Percentiles rank a stretch among this genome's conserved stretches.
phyloP scores from a whole-genome alignment of 2,329 filamentous ascomycete species.

The Fusarium sarcochroum region DNA sequence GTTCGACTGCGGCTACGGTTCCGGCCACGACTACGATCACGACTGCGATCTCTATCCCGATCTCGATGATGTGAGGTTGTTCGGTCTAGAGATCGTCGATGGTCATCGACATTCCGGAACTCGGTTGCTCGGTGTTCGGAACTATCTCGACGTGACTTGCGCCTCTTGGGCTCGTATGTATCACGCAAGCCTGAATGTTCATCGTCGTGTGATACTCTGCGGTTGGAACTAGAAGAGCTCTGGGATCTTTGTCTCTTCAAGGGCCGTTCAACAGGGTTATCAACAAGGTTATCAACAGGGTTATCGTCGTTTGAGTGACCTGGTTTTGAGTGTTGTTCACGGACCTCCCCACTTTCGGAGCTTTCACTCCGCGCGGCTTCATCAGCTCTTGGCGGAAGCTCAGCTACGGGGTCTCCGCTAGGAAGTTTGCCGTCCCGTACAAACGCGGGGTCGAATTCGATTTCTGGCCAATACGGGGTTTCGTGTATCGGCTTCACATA shows the following conservation, averaged over 20 bases:
- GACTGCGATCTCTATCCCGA: conserved; percentile 25
- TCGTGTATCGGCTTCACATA: conserved; percentile 60
- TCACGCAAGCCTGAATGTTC: conserved; percentile 12
- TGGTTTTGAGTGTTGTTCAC: conserved; percentile 34
- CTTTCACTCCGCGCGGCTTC: conserved; percentile 27
- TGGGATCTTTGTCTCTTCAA: conserved; percentile 41
- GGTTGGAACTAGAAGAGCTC: conserved; percentile 20
- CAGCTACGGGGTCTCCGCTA: conserved; percentile 40
- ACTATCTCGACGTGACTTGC: conserved; percentile 30
- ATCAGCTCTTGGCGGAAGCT: conserved; percentile 12
- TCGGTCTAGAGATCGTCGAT: conserved; percentile 37
- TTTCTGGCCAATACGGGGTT: conserved; percentile 56
- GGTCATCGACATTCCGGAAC: conserved; percentile 19
- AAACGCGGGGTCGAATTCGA: conserved; percentile 63
- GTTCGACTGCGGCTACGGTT: conserved; percentile 38
- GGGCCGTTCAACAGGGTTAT: conserved; percentile 31
- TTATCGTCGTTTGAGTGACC: conserved; percentile 27
- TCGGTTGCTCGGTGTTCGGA: conserved; percentile 24
- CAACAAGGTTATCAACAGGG: too few relatives aligned
- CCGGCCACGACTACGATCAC: conserved; percentile 13
- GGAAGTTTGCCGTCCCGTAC: conserved; percentile 44
- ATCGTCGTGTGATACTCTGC: conserved; percentile 19
- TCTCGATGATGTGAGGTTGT: conserved; percentile 26
- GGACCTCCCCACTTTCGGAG: conserved; percentile 38
- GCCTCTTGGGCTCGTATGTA: conserved; percentile 25